Evolutionary conservation across 345 rosid genomes (phyloP).

Genomic region (Dipteronia dyeriana): DNA sequence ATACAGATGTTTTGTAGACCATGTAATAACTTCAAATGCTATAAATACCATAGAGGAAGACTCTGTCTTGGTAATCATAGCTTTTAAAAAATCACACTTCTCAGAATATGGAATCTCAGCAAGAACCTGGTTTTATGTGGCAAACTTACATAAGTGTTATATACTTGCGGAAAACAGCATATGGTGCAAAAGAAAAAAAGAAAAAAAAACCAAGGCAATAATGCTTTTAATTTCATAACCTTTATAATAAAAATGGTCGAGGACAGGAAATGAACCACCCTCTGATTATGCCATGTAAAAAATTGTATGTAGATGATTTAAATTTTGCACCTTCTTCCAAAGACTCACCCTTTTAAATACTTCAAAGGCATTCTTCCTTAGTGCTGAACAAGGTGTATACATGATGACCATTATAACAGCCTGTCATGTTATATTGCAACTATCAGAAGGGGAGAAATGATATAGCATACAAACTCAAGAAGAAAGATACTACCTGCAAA

Average conservation of each 20-base stretch:
- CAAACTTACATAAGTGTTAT: neutral
- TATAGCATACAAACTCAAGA: constrained; percentile 17
- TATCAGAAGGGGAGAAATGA: constrained; percentile 12
- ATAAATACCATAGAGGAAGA: constrained; percentile 85
- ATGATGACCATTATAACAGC: constrained; percentile 56
- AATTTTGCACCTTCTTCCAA: neutral
- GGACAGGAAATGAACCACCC: neutral
- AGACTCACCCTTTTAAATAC: constrained; percentile 67
- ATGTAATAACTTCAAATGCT: constrained; percentile 1
- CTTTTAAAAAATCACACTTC: constrained; percentile 60
- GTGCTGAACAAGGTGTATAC: constrained; percentile 48
- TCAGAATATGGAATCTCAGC: constrained; percentile 70
- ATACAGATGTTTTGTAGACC: constrained; percentile 14
- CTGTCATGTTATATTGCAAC: constrained; percentile 37
- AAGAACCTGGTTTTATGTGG: constrained; percentile 53
- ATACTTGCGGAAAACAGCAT: neutral
- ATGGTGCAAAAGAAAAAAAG: neutral
- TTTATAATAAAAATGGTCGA: neutral
- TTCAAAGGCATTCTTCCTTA: constrained; percentile 73
- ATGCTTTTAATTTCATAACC: neutral
- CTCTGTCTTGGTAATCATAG: constrained; percentile 52
- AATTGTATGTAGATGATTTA: neutral
- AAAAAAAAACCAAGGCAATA: neutral
- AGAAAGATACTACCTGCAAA: constrained; percentile 56
- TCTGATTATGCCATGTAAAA: neutral